Base-by-base conservation (phyloP, 768 basidiomycete species). In the Crassisporium funariophilum region DNA sequence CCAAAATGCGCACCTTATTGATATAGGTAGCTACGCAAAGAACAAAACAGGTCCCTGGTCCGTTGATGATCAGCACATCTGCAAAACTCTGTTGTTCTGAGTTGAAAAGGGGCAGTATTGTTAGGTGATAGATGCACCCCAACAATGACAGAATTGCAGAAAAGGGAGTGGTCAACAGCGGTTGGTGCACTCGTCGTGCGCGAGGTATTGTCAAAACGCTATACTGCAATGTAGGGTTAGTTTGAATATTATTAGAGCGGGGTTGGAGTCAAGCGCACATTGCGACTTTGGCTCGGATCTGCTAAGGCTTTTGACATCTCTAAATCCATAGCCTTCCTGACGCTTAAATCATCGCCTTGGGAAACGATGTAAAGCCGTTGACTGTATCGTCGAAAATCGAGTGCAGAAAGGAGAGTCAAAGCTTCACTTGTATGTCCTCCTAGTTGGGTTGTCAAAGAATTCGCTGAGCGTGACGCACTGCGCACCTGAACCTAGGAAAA, bases 371-470 rank as follows among this genome's bases (percentile, higher is more conserved):
- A 99, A 27, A 75, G 82, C 47, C 97, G 77, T 12, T 81, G 83
- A 5, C 73, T 74, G 66, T 94, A 98, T 34, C 88, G 81, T 10
- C 70, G 59, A 49, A 87, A 85, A 61, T 94, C 83, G 19, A 99
- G 66, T 10, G 83, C 69, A 2, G 85, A 86, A 20, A 89, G 46
- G 20, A 98, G 74, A 24, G 76, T 72, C 52, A 95, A 66, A 34
- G 86, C 88, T 73, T 99, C 97, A 51, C 79, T 83, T 12, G 94
- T 97, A 69, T 99, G 97, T 0, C 97, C 97, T 35, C 97, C 95
- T 98, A 44, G 49, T 47, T 31, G 24, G 16, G 27, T 13, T 4
- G 33, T 41, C 15, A 21, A 25, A 41, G 12, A 31, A 46, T 20
- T 19, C 16, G 25, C 9, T 38, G 23, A 44, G 42, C 48, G 49